Evolutionary conservation across 2,329 filamentous ascomycete genomes (phyloP).

Genomic region (Allantophomopsis lycopodina): DNA sequence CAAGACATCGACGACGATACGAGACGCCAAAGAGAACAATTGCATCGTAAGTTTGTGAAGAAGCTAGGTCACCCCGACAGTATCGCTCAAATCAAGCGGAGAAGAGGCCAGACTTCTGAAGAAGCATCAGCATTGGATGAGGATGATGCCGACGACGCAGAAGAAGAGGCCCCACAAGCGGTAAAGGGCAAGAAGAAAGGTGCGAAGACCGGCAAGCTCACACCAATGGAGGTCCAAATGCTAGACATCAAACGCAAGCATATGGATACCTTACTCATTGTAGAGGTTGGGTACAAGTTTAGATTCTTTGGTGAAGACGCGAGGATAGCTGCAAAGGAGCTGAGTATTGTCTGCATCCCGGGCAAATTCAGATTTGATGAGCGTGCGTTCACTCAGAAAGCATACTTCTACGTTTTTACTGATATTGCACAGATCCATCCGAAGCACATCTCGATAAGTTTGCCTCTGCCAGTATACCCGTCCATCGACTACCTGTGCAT

Average conservation of each 20-base stretch:
- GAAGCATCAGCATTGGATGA: slow-evolving; percentile 31
- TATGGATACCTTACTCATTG: slow-evolving; percentile 76
- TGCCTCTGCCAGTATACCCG: slow-evolving; percentile 89
- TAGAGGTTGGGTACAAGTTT: slow-evolving; percentile 98
- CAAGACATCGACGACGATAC: slow-evolving; percentile 33
- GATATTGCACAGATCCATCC: slow-evolving; percentile 47
- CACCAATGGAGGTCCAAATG: slow-evolving; percentile 87
- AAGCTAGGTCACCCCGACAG: slow-evolving; percentile 82
- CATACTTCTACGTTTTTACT: not conserved
- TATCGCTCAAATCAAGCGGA: slow-evolving; percentile 50
- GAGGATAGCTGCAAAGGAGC: slow-evolving; percentile 71
- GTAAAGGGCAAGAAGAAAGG: slow-evolving; percentile 52
- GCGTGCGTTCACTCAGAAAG: slow-evolving; percentile 31
- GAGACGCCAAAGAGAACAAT: slow-evolving; percentile 47
- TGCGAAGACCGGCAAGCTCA: slow-evolving; percentile 64
- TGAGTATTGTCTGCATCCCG: slow-evolving; percentile 93
- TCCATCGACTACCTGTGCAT: slow-evolving; percentile 82
- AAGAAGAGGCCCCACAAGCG: slow-evolving; percentile 35
- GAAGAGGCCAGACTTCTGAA: slow-evolving; percentile 37
- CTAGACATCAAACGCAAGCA: slow-evolving; percentile 89
- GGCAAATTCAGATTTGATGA: slow-evolving; percentile 93
- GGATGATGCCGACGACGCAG: slow-evolving; percentile 39
- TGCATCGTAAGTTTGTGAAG: slow-evolving; percentile 79
- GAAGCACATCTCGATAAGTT: slow-evolving; percentile 89
- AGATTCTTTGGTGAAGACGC: slow-evolving; percentile 95